phyloP scores from a whole-genome alignment of 2,329 filamentous ascomycete genomes.

The Fusarium buxicola region DNA sequence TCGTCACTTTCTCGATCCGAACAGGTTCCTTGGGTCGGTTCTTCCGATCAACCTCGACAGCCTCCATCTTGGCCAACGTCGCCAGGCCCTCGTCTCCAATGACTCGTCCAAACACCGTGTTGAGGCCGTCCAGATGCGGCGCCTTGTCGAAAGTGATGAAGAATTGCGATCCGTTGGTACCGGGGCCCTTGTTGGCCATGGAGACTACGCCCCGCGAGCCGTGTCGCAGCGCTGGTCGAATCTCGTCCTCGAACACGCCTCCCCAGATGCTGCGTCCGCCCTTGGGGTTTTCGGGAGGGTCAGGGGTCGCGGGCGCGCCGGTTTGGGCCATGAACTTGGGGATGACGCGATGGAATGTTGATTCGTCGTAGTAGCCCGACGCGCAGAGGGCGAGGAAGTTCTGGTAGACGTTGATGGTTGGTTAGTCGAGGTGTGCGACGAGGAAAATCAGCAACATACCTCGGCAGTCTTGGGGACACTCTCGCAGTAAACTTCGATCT shows the following conservation, averaged over 20 bases:
- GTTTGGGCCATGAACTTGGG: slow-evolving; percentile 85
- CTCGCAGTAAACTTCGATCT: slow-evolving; percentile 96
- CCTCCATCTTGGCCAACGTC: slow-evolving; percentile 78
- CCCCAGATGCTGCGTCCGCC: slow-evolving; percentile 80
- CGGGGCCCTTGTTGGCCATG: slow-evolving; percentile 83
- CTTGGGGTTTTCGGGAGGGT: slow-evolving; percentile 69
- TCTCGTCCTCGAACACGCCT: slow-evolving; percentile 82
- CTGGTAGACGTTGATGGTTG: slow-evolving; percentile 54
- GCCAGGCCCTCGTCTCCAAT: slow-evolving; percentile 72
- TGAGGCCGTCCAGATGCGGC: slow-evolving; percentile 84
- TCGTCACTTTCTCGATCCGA: slow-evolving; percentile 74
- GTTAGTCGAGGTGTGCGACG: slow-evolving; percentile 20
- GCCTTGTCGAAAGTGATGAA: slow-evolving; percentile 83
- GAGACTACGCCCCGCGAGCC: slow-evolving; percentile 76
- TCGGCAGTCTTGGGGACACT: slow-evolving; percentile 92
- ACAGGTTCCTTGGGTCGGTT: slow-evolving; percentile 75
- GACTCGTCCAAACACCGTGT: slow-evolving; percentile 85
- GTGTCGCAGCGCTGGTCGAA: slow-evolving; percentile 76
- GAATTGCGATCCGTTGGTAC: slow-evolving; percentile 83
- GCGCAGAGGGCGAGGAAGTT: slow-evolving; percentile 91
- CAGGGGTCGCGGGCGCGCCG: slow-evolving; percentile 69
- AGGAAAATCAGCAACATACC: slow-evolving; percentile 56
- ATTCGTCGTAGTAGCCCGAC: slow-evolving; percentile 79
- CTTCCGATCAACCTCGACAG: slow-evolving; percentile 80
- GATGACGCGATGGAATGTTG: slow-evolving; percentile 84